Evolutionary conservation across 2,329 filamentous ascomycete genomes (phyloP).

Genomic region (Calonectria montana): DNA sequence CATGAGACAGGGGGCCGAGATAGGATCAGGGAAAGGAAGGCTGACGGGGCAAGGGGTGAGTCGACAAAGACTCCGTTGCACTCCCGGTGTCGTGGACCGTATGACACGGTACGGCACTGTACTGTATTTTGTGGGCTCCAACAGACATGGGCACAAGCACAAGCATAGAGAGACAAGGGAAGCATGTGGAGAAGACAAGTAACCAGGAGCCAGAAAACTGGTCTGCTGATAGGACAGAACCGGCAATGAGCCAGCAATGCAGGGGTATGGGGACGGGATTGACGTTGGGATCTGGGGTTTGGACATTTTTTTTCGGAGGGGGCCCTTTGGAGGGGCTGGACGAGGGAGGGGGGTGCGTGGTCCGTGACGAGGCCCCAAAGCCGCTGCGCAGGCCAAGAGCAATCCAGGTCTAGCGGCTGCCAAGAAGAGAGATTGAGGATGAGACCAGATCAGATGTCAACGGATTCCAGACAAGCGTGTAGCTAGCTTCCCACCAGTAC

Average conservation of each 20-base stretch:
- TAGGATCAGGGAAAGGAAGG: conserved; percentile 2
- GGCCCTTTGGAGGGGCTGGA: conserved; percentile 1
- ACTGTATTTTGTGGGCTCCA: not conserved
- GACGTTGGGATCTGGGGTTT: conserved; percentile 25
- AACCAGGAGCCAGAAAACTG: not conserved
- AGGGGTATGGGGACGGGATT: conserved; percentile 25
- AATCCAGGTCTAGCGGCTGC: conserved; percentile 25
- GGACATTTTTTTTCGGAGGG: not conserved
- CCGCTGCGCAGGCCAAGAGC: not conserved
- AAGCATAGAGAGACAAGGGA: conserved; percentile 1
- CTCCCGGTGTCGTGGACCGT: not conserved
- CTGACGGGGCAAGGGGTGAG: conserved; percentile 1
- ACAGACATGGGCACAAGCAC: not conserved
- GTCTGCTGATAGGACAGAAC: conserved; percentile 22
- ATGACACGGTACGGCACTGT: conserved; percentile 8
- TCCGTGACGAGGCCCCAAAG: conserved; percentile 6
- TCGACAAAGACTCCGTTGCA: conserved; percentile 1
- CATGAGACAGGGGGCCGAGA: conserved; percentile 10
- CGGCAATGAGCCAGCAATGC: conserved; percentile 13
- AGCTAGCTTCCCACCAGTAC: conserved; percentile 20
- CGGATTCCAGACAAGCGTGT: conserved; percentile 21
- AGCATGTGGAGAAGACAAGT: conserved; percentile 1
- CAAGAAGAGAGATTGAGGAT: conserved; percentile 23
- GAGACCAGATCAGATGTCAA: conserved; percentile 24
- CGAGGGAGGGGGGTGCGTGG: conserved; percentile 13